Evolutionary conservation across 192 early-diverging fungal species (phyloP).

Genomic region (Rhizophagus clarus): DNA sequence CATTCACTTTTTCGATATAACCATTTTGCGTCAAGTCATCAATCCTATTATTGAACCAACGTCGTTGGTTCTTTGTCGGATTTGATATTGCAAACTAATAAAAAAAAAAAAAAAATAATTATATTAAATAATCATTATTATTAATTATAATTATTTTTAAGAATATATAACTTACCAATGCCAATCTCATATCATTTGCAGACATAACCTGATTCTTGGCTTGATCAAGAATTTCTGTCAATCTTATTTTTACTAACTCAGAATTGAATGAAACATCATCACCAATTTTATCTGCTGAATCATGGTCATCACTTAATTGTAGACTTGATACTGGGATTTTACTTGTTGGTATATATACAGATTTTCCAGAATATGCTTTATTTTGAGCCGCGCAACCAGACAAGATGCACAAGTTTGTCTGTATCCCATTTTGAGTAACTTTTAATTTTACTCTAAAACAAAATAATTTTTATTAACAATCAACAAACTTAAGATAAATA

Average conservation of each 20-base stretch:
- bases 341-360: constrained; percentile 33
- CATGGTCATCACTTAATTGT: constrained; percentile 32
- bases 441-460: constrained; percentile 61
- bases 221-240: constrained; percentile 56
- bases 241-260: constrained; percentile 55
- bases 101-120: not conserved
- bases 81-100: constrained; percentile 37
- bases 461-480: not conserved
- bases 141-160: not conserved
- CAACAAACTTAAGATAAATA: not conserved
- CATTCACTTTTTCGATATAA: constrained; percentile 50
- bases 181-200: constrained; percentile 53
- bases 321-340: not conserved
- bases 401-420: constrained; percentile 62
- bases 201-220: constrained; percentile 57
- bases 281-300: constrained; percentile 25
- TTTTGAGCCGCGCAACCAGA: constrained; percentile 54
- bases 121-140: too few relatives aligned
- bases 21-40: constrained; percentile 48
- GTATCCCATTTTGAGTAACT: constrained; percentile 56
- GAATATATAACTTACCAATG: constrained; percentile 48
- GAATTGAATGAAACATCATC: constrained; percentile 51
- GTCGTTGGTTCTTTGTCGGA: constrained; percentile 46
- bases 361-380: constrained; percentile 48
- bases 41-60: constrained; percentile 63